Conservation (phyloP, 2,329 filamentous ascomycete species). For the Trichoderma guizhouense region DNA sequence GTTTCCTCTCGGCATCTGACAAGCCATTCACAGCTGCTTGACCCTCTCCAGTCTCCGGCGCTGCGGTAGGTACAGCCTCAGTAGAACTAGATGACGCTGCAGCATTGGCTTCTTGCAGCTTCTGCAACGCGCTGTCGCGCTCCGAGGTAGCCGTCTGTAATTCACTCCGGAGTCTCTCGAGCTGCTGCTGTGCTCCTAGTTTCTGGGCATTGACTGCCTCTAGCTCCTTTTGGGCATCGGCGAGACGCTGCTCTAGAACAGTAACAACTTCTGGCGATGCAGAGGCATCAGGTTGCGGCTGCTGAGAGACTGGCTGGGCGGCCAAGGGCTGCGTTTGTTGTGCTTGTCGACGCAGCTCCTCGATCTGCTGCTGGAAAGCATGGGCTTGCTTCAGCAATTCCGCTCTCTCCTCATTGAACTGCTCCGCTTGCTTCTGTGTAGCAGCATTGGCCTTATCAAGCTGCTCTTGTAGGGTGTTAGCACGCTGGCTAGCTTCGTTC, state of each 20-base stretch:
- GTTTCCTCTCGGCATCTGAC: conserved; percentile 57
- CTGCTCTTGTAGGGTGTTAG: conserved; percentile 49
- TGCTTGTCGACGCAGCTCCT: conserved; percentile 20
- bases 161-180: conserved; percentile 53
- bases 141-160: conserved; percentile 61
- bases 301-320: conserved; percentile 24
- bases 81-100: conserved; percentile 11
- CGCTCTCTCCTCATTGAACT: conserved; percentile 31
- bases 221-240: conserved; percentile 56
- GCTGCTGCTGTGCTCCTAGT: conserved; percentile 61
- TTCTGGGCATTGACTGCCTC: conserved; percentile 66
- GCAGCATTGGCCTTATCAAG: conserved; percentile 47
- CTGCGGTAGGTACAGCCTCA: neutral
- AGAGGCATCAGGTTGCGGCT: conserved; percentile 35
- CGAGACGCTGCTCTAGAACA: conserved; percentile 49
- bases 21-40: conserved; percentile 31
- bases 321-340: too few species aligned
- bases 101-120: conserved; percentile 33
- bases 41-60: neutral
- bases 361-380: conserved; percentile 42
- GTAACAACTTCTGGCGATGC: conserved; percentile 45
- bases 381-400: conserved; percentile 43
- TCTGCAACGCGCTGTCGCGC: conserved; percentile 56
- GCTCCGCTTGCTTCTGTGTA: conserved; percentile 38
- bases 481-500: conserved; percentile 50